Evolutionary conservation across 1,284 basidiomycete species (phyloP).

Genomic region (Fomitopsis palustris): DNA sequence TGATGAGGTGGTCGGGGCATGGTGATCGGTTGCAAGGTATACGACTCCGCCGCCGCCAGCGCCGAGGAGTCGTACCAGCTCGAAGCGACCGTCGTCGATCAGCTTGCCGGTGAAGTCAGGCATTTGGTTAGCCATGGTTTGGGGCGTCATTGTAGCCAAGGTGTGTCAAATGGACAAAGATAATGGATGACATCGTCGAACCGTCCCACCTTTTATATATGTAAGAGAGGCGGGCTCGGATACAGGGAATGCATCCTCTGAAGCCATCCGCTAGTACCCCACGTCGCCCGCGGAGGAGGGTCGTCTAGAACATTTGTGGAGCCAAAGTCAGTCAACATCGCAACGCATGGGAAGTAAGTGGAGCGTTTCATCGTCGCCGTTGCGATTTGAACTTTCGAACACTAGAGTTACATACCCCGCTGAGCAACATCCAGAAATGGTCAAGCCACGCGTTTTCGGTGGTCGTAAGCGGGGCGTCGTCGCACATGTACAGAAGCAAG

Average conservation of each 20-base stretch:
- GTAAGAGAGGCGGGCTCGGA: background rate
- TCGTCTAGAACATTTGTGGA: background rate
- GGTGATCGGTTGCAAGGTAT: conserved; percentile 75
- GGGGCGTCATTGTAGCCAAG: background rate
- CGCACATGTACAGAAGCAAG: too few relatives aligned
- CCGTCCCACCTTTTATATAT: background rate
- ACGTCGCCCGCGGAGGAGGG: background rate
- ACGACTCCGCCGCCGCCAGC: conserved; percentile 92
- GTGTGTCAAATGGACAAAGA: background rate
- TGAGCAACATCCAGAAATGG: too few relatives aligned
- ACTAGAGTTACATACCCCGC: too few relatives aligned
- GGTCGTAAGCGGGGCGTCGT: too few relatives aligned
- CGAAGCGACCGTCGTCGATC: conserved; percentile 77
- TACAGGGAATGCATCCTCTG: background rate
- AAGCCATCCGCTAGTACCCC: background rate
- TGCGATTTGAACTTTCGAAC: too few relatives aligned
- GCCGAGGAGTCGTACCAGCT: conserved; percentile 69
- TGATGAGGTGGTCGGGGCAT: conserved; percentile 13
- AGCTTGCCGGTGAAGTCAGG: conserved; percentile 45
- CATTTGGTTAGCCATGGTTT: background rate
- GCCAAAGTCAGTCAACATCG: background rate
- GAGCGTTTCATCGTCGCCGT: too few relatives aligned
- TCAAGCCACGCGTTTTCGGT: too few relatives aligned
- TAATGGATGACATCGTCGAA: background rate
- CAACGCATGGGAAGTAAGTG: background rate